These are phyloP conservation scores for Aspergillus carbonarius DNA, from an alignment of 2,329 filamentous ascomycete genomes.

Conservation along the genomic window DNA sequence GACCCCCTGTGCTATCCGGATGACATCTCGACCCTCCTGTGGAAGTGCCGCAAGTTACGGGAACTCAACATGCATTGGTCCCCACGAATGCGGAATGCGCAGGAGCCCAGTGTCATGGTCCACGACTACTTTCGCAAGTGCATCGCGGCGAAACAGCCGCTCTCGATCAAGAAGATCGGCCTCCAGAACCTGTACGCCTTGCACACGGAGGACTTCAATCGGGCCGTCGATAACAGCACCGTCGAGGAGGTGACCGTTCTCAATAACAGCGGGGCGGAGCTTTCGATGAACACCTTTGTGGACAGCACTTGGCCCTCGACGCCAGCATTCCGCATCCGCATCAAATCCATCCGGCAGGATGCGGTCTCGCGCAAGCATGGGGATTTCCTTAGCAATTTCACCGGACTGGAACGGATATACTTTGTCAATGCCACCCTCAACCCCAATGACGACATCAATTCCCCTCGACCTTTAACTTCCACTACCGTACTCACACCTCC, in stretches of 20 bases:
- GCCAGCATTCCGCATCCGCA: conserved; percentile 30
- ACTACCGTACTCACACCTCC: conserved; percentile 31
- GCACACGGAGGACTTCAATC: conserved; percentile 49
- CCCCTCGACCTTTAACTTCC: conserved; percentile 22
- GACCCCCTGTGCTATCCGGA: conserved; percentile 65
- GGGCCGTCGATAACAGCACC: conserved; percentile 41
- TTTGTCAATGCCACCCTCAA: conserved; percentile 46
- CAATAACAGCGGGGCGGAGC: conserved; percentile 51
- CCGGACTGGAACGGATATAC: conserved; percentile 53
- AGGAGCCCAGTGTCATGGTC: conserved; percentile 58
- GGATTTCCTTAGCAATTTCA: conserved; percentile 43
- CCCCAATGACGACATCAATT: conserved; percentile 34
- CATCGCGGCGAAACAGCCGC: conserved; percentile 45
- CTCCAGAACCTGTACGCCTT: conserved; percentile 60
- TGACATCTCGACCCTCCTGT: conserved; percentile 58
- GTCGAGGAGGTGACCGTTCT: conserved; percentile 55
- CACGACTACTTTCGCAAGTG: conserved; percentile 58
- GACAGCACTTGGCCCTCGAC: conserved; percentile 54
- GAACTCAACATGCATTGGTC: conserved; percentile 61
- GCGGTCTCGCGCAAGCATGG: conserved; percentile 46
- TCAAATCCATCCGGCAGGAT: conserved; percentile 54
- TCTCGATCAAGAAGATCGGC: conserved; percentile 52
- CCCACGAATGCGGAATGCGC: conserved; percentile 59
- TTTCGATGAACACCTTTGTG: conserved; percentile 50
- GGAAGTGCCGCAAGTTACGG: conserved; percentile 54